phyloP scores from a whole-genome alignment of 495 filamentous ascomycete species.

The Xylaria venustula region DNA sequence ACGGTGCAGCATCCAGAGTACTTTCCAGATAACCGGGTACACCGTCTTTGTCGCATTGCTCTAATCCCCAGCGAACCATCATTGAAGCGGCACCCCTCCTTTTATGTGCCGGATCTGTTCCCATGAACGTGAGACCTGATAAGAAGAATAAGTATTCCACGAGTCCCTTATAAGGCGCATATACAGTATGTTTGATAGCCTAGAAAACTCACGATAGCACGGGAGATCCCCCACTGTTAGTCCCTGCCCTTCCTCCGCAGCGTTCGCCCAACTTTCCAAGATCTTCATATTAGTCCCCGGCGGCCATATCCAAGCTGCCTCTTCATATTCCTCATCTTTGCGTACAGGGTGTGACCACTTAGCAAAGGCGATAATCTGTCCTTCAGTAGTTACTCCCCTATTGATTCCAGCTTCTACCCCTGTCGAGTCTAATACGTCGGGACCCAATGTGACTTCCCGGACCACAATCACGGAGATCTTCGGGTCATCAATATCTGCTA shows the following conservation, averaged over 20 bases:
- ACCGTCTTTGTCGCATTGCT: constrained; percentile 14
- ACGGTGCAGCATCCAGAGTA: constrained; percentile 29
- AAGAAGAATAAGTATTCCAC: neutral
- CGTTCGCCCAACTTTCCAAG: constrained; percentile 26
- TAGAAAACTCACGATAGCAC: constrained; percentile 32
- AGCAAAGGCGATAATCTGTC: constrained; percentile 34
- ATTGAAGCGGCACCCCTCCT: constrained; percentile 30
- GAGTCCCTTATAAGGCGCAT: neutral
- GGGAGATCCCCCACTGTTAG: constrained; percentile 22
- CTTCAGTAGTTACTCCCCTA: neutral
- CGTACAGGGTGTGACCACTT: constrained; percentile 38
- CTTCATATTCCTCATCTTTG: constrained; percentile 7
- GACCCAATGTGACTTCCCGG: constrained; percentile 8
- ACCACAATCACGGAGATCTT: constrained; percentile 26
- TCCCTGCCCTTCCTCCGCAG: constrained; percentile 24
- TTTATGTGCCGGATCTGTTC: constrained; percentile 27
- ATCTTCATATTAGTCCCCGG: constrained; percentile 26
- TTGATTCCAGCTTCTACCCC: neutral
- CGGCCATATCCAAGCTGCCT: constrained; percentile 33
- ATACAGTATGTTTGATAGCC: neutral
- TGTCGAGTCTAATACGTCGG: neutral
- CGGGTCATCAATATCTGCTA: constrained; percentile 31
- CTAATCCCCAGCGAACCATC: constrained; percentile 33
- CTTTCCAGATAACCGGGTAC: constrained; percentile 35
- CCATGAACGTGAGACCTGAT: constrained; percentile 34